Base-by-base conservation (phyloP, 257 asterid species). In the Jaltomata sinuosa region DNA sequence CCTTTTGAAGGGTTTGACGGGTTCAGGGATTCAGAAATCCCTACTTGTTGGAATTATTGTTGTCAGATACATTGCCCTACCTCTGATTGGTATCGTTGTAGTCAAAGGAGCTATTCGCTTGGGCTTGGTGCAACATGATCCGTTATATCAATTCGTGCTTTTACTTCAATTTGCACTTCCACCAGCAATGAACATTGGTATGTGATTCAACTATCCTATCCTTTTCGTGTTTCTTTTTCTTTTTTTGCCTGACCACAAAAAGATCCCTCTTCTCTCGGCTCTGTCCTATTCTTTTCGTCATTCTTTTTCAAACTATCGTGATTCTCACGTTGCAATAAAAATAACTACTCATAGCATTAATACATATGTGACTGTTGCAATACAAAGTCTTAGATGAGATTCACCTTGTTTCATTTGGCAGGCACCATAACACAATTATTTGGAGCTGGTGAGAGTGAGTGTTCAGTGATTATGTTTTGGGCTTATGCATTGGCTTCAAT, bases 151-250 rank as follows among this genome's bases (percentile, higher is more conserved):
- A 82, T 94, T 94, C 84, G 95, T 94, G 85, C 97, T 96, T 53
- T 65, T 93, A 88, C 94, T 96, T 89, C 98, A 96, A 80, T 94
- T 83, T 85, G 91, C 97, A 27, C 86, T 96, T 49, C 99, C 99
- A 69, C 97, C 99, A 40, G 99, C 98, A 11, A 93, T 94, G 97
- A 93, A 92, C 87, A 96, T 96, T 65, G 99, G 98, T 92, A 87
- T 36, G 65, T 82, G 21, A 62, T 62, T 59, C 40, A 45, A 22
- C 80, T 14, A 45, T 74, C 40, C 59, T 25, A 50, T 16, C 22
- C 9, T 22, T 76, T 76, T 76, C 9, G 12, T 47, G 53, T 76
- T 27, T 76, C 21, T 14, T 29, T 25, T 55, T 55, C 3, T 47
- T 40, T 45, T 72, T 45, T 40, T 49, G 34, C 12, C 54, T 3